phyloP scores from a whole-genome alignment of 306 rosid species.

The Sicyos edulis region DNA sequence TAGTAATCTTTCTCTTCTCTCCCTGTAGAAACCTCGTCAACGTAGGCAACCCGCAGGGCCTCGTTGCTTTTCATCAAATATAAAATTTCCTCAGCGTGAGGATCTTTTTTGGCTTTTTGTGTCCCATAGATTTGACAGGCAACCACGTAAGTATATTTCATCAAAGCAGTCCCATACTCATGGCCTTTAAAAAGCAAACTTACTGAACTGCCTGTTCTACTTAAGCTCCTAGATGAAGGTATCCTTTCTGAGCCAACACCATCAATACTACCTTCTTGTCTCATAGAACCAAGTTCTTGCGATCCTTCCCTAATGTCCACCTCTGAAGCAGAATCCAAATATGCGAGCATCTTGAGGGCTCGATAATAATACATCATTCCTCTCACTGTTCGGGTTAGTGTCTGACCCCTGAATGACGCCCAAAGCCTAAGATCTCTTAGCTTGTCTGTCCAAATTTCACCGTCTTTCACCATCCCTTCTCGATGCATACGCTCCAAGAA shows the following conservation, averaged over 20 bases:
- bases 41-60: conserved; percentile 77
- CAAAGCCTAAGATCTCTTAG: conserved; percentile 85
- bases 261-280: conserved; percentile 38
- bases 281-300: conserved; percentile 70
- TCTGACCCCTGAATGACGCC: conserved; percentile 95
- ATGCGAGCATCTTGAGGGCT: conserved; percentile 90
- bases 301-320: conserved; percentile 88
- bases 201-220: conserved; percentile 59
- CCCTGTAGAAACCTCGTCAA: conserved; percentile 65
- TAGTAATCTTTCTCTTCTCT: conserved; percentile 59
- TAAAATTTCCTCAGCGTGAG: conserved; percentile 69
- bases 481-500: conserved; percentile 85
- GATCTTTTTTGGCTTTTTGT: conserved; percentile 74
- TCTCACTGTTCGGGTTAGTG: conserved; percentile 83
- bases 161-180: conserved; percentile 81
- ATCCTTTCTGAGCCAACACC: conserved; percentile 39
- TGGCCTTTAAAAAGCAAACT: conserved; percentile 77
- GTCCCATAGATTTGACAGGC: conserved; percentile 96
- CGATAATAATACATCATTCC: conserved; percentile 97
- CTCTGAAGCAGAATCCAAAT: conserved; percentile 93
- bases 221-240: conserved; percentile 46
- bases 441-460: conserved; percentile 72
- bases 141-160: conserved; percentile 89
- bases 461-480: conserved; percentile 66
- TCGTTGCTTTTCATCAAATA: conserved; percentile 62